Conservation (phyloP, 192 early-diverging fungal genomes). For the Phycomyces blakesleeanus region DNA sequence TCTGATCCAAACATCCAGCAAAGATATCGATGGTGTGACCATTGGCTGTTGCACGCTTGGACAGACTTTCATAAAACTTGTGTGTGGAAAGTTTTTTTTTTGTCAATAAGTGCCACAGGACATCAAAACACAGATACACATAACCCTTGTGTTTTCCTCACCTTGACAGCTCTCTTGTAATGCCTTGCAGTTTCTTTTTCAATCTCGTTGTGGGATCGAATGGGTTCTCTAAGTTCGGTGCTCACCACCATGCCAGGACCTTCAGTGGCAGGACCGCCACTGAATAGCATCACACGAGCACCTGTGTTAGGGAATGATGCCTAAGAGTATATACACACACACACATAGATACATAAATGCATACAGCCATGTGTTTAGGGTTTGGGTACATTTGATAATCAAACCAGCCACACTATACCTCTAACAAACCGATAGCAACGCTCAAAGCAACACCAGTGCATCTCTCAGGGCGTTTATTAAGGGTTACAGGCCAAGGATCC, state of each 20-base stretch:
- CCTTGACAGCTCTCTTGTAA: constrained; percentile 89
- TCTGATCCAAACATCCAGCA: constrained; percentile 96
- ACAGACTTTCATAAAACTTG: constrained; percentile 91
- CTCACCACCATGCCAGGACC: constrained; percentile 97
- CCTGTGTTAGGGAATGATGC: constrained; percentile 89
- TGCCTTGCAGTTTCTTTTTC: constrained; percentile 92
- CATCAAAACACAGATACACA: not conserved
- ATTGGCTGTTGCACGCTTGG: constrained; percentile 81
- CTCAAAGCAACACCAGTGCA: constrained; percentile 94
- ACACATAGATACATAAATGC: no score
- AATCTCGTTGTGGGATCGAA: constrained; percentile 97
- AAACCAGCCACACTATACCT: constrained; percentile 46
- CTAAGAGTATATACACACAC: no score
- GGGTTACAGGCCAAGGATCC: constrained; percentile 94
- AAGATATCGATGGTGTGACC: constrained; percentile 95
- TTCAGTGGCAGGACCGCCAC: constrained; percentile 89
- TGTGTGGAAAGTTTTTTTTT: no score
- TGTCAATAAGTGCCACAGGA: no score
- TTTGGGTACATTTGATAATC: no score
- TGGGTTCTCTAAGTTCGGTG: constrained; percentile 85
- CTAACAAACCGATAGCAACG: constrained; percentile 88
- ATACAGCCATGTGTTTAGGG: no score
- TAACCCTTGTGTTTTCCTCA: constrained; percentile 15
- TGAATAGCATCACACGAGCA: constrained; percentile 88
- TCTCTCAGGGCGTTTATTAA: constrained; percentile 84